Percentiles rank a stretch among this genome's conserved stretches.
phyloP scores from a whole-genome alignment of 148 eudicot genomes.

The Rhododendron ferrugineum region DNA sequence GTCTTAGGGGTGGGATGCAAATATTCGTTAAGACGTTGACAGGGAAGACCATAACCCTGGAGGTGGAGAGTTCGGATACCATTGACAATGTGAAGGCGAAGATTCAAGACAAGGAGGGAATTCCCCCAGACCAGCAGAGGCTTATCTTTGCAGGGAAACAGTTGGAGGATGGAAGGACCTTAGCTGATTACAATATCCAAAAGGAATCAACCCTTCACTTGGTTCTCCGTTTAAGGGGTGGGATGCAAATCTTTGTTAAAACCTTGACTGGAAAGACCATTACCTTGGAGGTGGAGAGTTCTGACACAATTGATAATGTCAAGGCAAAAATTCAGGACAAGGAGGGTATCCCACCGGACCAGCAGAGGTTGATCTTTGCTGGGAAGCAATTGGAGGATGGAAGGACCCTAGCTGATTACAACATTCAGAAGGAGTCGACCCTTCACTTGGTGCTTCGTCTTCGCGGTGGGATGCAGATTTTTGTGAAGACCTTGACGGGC shows the following conservation, averaged over 20 bases:
- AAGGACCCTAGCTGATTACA: background rate
- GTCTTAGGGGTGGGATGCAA: background rate
- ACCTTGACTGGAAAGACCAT: constrained; percentile 6
- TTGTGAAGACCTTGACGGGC: background rate
- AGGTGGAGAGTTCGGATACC: background rate
- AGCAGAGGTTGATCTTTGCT: background rate
- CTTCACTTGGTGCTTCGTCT: background rate
- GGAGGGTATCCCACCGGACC: background rate
- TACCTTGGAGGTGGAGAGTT: constrained; percentile 1
- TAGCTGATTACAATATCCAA: background rate
- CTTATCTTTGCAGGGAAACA: background rate
- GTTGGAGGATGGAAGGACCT: background rate
- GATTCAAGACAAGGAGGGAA: background rate
- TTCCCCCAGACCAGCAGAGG: constrained; percentile 1
- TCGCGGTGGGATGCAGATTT: background rate
- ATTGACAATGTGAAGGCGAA: background rate
- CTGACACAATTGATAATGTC: background rate
- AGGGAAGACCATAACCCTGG: background rate
- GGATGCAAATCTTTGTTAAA: background rate
- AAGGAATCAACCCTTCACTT: constrained; percentile 1
- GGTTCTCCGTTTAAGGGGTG: background rate
- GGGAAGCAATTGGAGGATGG: background rate
- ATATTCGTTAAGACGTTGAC: background rate
- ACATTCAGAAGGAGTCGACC: background rate
- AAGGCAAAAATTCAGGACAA: background rate